These are phyloP conservation scores for Talaromyces islandicus DNA, from an alignment of 2,329 filamentous ascomycete species.

Conservation along the genomic window DNA sequence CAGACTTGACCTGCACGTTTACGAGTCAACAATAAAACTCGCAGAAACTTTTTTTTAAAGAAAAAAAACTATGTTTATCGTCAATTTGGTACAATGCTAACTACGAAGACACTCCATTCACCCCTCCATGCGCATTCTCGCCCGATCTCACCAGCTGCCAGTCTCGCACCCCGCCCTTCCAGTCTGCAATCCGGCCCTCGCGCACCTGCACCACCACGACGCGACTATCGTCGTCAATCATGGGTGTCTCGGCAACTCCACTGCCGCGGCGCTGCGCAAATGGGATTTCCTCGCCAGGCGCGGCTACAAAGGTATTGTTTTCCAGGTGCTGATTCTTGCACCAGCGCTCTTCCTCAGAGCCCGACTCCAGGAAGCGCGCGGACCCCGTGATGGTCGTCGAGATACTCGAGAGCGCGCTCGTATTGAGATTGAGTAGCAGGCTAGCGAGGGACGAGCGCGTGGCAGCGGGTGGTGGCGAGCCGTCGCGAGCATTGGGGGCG, in stretches of 20 bases:
- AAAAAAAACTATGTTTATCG: neutral
- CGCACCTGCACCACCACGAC: conserved; percentile 81
- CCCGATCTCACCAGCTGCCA: conserved; percentile 47
- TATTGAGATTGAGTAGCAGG: conserved; percentile 85
- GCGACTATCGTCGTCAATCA: conserved; percentile 68
- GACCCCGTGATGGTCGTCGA: conserved; percentile 90
- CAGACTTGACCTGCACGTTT: neutral
- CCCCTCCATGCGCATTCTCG: conserved; percentile 13
- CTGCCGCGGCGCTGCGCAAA: conserved; percentile 33
- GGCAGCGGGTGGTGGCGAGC: conserved; percentile 57
- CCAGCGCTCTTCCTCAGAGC: conserved; percentile 76
- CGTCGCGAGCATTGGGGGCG: conserved; percentile 46
- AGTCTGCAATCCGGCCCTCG: conserved; percentile 85
- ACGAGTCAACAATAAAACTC: neutral
- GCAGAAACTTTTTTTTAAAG: neutral
- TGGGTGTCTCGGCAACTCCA: conserved; percentile 41
- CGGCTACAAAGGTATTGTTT: conserved; percentile 77
- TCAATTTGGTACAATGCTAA: neutral
- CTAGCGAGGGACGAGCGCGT: conserved; percentile 70
- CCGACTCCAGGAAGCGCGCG: conserved; percentile 65
- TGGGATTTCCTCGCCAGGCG: conserved; percentile 42
- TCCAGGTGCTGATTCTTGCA: conserved; percentile 78
- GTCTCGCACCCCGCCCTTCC: conserved; percentile 89
- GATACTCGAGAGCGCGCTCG: conserved; percentile 78
- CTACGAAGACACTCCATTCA: conserved; percentile 23